Percentiles rank a stretch among this genome's conserved stretches.
phyloP scores from a whole-genome alignment of 257 asterid species.

The Solanum appendiculatum region DNA sequence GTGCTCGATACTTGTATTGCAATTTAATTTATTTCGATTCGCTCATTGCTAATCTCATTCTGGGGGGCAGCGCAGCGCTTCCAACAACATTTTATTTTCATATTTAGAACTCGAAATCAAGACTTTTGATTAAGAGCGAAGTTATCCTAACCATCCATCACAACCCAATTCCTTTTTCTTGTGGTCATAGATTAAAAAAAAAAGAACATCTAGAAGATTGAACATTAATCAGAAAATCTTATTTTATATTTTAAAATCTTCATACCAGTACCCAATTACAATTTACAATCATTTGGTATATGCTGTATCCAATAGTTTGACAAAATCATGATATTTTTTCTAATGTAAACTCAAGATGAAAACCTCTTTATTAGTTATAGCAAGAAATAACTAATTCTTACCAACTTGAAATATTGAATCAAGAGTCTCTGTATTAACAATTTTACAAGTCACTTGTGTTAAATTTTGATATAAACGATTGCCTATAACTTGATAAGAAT shows the following conservation, averaged over 20 bases:
- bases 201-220: background rate
- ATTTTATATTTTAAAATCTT: background rate
- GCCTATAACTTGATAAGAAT: background rate
- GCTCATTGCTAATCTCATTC: no score
- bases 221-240: background rate
- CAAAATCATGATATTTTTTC: background rate
- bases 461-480: background rate
- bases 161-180: background rate
- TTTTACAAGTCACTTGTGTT: background rate
- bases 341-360: background rate
- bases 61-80: no score
- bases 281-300: background rate
- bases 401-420: background rate
- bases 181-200: background rate
- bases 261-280: background rate
- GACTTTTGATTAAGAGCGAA: background rate
- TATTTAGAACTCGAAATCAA: background rate
- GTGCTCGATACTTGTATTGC: background rate
- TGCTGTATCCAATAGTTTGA: background rate
- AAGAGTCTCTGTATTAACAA: background rate
- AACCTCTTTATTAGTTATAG: background rate
- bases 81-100: background rate
- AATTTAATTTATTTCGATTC: background rate
- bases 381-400: background rate
- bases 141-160: background rate